Base-by-base conservation (phyloP, 148 eudicot genomes). In the Rhododendron henanense region DNA sequence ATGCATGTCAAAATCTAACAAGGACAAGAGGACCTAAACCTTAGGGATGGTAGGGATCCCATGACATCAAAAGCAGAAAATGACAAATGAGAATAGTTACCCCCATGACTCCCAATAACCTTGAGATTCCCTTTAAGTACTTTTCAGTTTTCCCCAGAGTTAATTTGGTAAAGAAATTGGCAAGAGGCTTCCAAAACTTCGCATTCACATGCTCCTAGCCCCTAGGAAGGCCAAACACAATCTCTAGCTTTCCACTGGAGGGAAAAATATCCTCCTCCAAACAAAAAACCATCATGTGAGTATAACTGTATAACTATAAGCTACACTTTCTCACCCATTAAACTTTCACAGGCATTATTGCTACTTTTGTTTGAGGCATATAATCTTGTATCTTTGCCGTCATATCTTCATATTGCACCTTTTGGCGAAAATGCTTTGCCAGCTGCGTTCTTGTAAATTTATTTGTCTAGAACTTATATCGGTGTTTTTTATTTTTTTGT, bases 341-440 rank as follows among this genome's bases (percentile, higher is more conserved):
- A n/a, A n/a, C 4, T 48, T 48, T n/a, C 55, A 13, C 4, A 78
- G 31, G 61, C 83, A 35, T 44, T 37, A 81, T 81, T 81, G 73
- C 71, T 16, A 57, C 73, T 57, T 33, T 57, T 55, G 84, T 35
- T 57, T 3, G 28, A 33, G 69, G 84, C 73, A 81, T 37, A 21
- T 37, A 21, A 81, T 81, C 69, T 81, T 57, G 71, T 8, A 81
- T 81, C 73, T 81, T 35, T 57, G 71, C n/a, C 19, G 84, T 57
- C 84, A 37, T 57, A 21, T 55, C 69, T 35, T 31, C 83, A 3
- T 4, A 51, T 2, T n/a, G 6, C 51, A 28, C 63, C 23, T 80
- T 50, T 78, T 39, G 16, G 13, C 10, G 39, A 35, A 1, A 18
- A 75, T 75, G 79, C 48, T 75, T 75, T 75, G 19, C 13, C 47